Conservation (phyloP, 2,329 filamentous ascomycete genomes). For the Tolypocladium nubicola region DNA sequence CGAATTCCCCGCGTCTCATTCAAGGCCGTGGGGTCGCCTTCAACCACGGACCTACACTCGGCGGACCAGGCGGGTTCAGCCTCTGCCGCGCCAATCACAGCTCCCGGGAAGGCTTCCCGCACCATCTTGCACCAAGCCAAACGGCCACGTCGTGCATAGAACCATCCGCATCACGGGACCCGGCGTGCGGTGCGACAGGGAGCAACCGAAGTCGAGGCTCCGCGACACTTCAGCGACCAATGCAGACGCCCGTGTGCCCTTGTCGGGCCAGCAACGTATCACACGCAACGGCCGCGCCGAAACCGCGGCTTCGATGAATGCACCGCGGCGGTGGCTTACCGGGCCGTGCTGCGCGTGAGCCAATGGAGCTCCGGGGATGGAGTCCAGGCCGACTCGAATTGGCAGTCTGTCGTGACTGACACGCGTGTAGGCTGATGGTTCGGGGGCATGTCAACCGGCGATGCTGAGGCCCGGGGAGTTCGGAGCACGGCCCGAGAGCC, state of each 20-base stretch:
- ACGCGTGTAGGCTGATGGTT: background rate
- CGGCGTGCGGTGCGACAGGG: background rate
- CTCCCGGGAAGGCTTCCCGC: background rate
- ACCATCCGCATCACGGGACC: background rate
- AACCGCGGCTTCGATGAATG: background rate
- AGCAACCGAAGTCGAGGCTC: background rate
- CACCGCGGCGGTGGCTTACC: background rate
- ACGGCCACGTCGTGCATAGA: background rate
- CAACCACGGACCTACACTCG: background rate
- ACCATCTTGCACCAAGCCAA: background rate
- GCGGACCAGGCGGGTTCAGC: background rate
- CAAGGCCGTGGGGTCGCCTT: background rate
- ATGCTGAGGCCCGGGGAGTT: background rate
- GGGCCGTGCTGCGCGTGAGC: background rate
- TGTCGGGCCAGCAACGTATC: background rate
- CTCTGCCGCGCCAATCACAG: slow-evolving; percentile 5
- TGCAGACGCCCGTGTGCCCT: background rate
- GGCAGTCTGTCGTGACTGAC: background rate
- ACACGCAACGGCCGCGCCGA: background rate
- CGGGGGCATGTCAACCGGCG: background rate
- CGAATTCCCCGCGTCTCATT: background rate
- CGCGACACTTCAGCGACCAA: background rate
- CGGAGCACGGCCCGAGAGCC: background rate
- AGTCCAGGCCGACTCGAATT: background rate
- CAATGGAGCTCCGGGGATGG: slow-evolving; percentile 1